A percentile compares a stretch with the other conserved stretches of the same genome.
These are phyloP conservation scores for Cutaneotrichosporon cavernicola DNA, from an alignment of 1,284 basidiomycete species.

Conservation along the genomic window DNA sequence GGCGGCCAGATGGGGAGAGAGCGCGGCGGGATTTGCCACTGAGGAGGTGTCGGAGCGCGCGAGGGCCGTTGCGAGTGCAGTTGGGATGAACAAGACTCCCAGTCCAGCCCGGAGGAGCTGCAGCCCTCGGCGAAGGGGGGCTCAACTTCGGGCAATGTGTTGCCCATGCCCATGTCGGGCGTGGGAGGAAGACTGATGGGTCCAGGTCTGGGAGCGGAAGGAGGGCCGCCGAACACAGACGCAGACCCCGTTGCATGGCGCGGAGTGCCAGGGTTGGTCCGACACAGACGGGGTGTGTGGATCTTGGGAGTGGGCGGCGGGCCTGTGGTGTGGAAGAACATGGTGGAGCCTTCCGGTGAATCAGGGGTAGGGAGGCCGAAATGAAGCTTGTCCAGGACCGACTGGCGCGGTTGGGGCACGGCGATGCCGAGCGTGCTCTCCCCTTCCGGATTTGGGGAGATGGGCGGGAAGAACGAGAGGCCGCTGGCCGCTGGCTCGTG, in stretches of 20 bases:
- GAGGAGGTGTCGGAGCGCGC: not conserved
- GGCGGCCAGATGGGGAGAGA: not conserved
- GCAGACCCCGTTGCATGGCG: not conserved
- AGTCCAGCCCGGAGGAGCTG: not conserved
- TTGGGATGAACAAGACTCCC: not conserved
- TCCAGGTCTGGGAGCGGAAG: not conserved
- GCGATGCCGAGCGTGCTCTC: not conserved
- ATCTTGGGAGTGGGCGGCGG: not conserved
- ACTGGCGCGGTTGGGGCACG: not conserved
- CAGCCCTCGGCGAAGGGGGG: not conserved
- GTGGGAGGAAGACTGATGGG: not conserved
- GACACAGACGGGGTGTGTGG: not conserved
- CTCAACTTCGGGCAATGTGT: not conserved
- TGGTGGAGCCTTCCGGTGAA: not conserved
- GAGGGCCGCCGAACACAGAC: not conserved
- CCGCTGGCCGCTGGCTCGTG: not conserved
- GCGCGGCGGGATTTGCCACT: not conserved
- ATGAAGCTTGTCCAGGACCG: not conserved
- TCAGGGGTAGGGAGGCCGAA: not conserved
- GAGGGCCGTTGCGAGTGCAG: not conserved
- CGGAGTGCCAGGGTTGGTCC: not conserved
- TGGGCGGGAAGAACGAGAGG: not conserved
- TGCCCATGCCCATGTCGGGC: not conserved
- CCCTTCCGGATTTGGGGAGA: not conserved
- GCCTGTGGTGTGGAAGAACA: not conserved